These are phyloP conservation scores for Crithidia mellificae DNA, from an alignment of 208 protist species.

Conservation along the genomic window DNA sequence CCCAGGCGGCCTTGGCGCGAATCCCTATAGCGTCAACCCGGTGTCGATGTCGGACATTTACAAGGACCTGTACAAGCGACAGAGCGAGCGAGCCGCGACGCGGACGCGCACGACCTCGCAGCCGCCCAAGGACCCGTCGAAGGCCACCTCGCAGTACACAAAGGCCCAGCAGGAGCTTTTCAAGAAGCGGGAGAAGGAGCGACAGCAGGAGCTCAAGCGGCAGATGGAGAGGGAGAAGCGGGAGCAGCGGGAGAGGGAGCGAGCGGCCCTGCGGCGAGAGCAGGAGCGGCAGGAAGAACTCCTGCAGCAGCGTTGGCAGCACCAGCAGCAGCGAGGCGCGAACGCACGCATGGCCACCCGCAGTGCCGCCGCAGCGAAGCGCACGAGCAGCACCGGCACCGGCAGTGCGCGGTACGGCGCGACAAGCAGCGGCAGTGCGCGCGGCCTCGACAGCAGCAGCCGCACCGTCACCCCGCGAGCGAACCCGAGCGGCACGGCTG, in stretches of 20 bases:
- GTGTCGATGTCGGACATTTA: constrained; percentile 41
- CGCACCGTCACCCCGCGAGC: constrained; percentile 5
- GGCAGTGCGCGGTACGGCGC: constrained; percentile 5
- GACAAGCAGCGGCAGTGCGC: neutral
- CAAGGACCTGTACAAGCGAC: constrained; percentile 37
- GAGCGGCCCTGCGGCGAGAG: constrained; percentile 50
- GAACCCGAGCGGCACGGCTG: constrained; percentile 8
- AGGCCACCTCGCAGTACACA: constrained; percentile 46
- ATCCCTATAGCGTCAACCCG: constrained; percentile 28
- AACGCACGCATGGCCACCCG: constrained; percentile 7
- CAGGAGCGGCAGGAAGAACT: constrained; percentile 52
- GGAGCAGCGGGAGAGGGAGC: constrained; percentile 55
- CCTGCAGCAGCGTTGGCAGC: constrained; percentile 48
- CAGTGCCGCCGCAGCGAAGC: neutral
- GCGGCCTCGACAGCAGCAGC: constrained; percentile 2
- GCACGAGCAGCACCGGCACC: constrained; percentile 3
- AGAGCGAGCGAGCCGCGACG: constrained; percentile 14
- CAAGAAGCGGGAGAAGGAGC: constrained; percentile 62
- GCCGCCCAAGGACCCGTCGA: constrained; percentile 3
- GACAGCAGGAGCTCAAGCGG: constrained; percentile 50
- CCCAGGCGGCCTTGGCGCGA: constrained; percentile 11
- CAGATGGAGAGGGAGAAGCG: constrained; percentile 46
- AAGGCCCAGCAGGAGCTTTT: constrained; percentile 73
- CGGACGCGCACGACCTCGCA: constrained; percentile 14
- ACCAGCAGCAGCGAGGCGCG: constrained; percentile 34